A percentile compares a stretch with the other conserved stretches of the same genome.
Evolutionary conservation across 1,284 basidiomycete genomes (phyloP).

Genomic region (Sutorius eximius): DNA sequence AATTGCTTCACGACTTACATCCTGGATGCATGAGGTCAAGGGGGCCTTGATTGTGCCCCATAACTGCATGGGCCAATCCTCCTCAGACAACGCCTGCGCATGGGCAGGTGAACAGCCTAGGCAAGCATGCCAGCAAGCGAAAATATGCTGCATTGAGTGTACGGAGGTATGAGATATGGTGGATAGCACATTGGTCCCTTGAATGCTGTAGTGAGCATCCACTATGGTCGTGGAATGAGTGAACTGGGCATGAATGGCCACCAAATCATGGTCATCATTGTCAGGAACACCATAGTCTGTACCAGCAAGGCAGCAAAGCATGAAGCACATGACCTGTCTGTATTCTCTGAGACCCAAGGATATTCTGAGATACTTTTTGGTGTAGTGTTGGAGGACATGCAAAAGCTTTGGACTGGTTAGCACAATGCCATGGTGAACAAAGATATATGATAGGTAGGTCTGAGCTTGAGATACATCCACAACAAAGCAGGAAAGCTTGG

Average conservation of each 20-base stretch:
- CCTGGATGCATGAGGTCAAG: background rate
- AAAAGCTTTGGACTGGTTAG: background rate
- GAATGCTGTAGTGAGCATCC: slow-evolving; percentile 7
- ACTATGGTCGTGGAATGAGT: background rate
- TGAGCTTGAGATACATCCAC: background rate
- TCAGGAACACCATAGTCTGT: slow-evolving; percentile 1
- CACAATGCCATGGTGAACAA: background rate
- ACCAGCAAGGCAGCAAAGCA: slow-evolving; percentile 5
- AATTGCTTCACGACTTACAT: background rate
- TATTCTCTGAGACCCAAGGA: slow-evolving; percentile 2
- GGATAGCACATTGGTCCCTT: background rate
- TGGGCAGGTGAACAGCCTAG: background rate
- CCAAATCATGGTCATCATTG: background rate
- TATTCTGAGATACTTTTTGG: background rate
- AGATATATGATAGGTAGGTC: background rate
- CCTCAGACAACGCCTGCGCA: background rate
- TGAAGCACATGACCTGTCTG: slow-evolving; percentile 7
- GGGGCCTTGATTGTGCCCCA: background rate
- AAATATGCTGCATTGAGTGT: slow-evolving; percentile 2
- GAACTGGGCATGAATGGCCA: slow-evolving; percentile 4
- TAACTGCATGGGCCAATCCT: background rate
- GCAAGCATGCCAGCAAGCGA: background rate
- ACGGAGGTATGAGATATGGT: background rate
- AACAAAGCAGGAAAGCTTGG: background rate
- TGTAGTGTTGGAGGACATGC: background rate